These are phyloP conservation scores for Rhodotorula sp. DNA, from an alignment of 1,284 basidiomycete species.

Conservation along the genomic window DNA sequence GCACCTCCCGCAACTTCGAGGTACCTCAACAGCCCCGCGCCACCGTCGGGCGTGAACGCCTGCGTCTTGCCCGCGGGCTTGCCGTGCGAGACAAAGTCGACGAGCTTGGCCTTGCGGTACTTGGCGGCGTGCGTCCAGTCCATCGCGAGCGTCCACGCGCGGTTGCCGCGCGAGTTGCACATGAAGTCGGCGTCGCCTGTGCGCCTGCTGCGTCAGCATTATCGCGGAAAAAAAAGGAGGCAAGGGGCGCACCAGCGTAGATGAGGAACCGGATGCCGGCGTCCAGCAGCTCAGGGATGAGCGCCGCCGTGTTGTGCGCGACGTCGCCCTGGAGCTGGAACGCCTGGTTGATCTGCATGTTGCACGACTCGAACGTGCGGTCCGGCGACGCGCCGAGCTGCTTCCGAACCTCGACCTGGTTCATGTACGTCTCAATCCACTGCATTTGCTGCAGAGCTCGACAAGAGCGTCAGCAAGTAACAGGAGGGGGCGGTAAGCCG, in stretches of 20 bases:
- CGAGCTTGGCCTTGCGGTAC: constrained; percentile 31
- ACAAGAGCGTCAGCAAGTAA: background rate
- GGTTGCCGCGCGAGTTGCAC: constrained; percentile 60
- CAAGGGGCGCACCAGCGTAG: constrained; percentile 61
- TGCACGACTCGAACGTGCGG: constrained; percentile 62
- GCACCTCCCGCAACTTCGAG: constrained; percentile 6
- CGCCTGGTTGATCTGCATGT: constrained; percentile 55
- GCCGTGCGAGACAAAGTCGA: constrained; percentile 20
- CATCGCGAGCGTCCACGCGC: constrained; percentile 37
- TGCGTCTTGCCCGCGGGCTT: constrained; percentile 27
- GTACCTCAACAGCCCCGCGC: constrained; percentile 31
- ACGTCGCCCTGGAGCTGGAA: constrained; percentile 45
- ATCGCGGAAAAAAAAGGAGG: too few relatives aligned
- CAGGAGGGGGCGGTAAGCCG: background rate
- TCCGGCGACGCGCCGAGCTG: constrained; percentile 67
- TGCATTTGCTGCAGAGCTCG: constrained; percentile 58
- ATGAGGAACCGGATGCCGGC: constrained; percentile 74
- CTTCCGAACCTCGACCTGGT: constrained; percentile 61
- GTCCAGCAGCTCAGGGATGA: constrained; percentile 73
- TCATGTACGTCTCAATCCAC: constrained; percentile 75
- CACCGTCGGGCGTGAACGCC: constrained; percentile 18
- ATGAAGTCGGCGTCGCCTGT: constrained; percentile 70
- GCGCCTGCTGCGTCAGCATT: background rate
- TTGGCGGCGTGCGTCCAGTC: constrained; percentile 30
- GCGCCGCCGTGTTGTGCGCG: constrained; percentile 66